Evolutionary conservation across 768 basidiomycete species (phyloP), one percentile per base, ranked within the genome.

Genomic region (Suillus spraguei): DNA sequence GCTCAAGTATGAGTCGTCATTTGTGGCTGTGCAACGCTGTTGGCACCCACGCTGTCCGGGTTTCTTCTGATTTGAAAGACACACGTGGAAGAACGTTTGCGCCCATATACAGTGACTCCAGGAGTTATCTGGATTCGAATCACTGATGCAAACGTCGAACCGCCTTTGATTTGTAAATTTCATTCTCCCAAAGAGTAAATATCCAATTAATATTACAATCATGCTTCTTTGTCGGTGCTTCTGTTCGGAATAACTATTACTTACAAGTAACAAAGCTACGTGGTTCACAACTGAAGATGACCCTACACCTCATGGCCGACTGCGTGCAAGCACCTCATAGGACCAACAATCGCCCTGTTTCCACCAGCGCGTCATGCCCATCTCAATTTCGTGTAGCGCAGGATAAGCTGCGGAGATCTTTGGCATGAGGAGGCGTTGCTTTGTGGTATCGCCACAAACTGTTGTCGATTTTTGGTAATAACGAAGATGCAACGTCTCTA

Each of bases 301-400:
- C 52, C 52, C 52, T 56, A 17, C 22, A 24, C 22, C 54, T 56
- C 53, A 54, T 10, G 36, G 11, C 33, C 36, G 8, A 33, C 2
- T 50, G 24, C 24, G 49, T 50, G 24, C 16, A 8, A 54, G 22
- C 2, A 39, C 55, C 22, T 56, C 55, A 16, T 16, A 22, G 24
- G 22, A 17, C 55, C 36, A 56, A 28, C 22, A 2, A 16, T 38
- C 22, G 1, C 55, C 55, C 36, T 38, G 16, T 56, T 22, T 56
- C 55, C 38, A 56, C 55, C 55, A 56, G 22, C 55, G 36, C 14
- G 36, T 56, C 8, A 22, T 39, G 16, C 22, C 55, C 55, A 56
- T 38, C 36, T 56, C 36, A 24, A 56, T 56, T 39, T 56, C 55
- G 24, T 38, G 8, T 17, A 56, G 24, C 2, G 55, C 55, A 56